Evolutionary conservation across 257 asterid species (phyloP), one percentile per base, ranked within the genome.

Genomic region (Rauvolfia tetraphylla): DNA sequence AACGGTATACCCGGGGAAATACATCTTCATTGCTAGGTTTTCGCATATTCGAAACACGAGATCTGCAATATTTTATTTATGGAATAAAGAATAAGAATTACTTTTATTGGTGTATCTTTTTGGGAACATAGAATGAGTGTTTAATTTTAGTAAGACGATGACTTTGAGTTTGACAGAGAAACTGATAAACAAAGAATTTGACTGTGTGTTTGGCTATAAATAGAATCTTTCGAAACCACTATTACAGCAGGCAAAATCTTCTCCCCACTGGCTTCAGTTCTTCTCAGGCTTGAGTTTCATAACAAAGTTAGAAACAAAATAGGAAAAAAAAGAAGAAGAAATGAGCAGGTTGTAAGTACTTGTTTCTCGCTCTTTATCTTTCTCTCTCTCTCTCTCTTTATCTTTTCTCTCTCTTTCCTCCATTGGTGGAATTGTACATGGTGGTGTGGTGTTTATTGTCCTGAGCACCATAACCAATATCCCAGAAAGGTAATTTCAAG

Each of bases 141-240:
- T 61, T 61, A 61, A 61, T 29, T 61, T 29, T 61, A 61, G 68
- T 31, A 61, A 61, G 39, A 34, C 20, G 10, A 61, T 31, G 71
- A 22, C 1, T 38, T 66, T 53, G 59, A 20, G 7, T 53, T 49
- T 36, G 71, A 66, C 44, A 57, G 70, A 38, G 2, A 29, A 57
- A 38, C 57, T n/a, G 22, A 36, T 36, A 75, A 58, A 31, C 0
- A n/a, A 72, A 51, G 12, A 36, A 73, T n/a, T 27, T 14, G n/a
- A n/a, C n/a, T n/a, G 13, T 41, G n/a, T 72, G 81, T 65, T 76
- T 76, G 81, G 81, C 81, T 59, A 80, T 76, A 80, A 59, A 71
- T 76, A 75, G 84, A 62, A 63, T 71, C 42, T 51, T 20, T 0
- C 23, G 2, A 48, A 22, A 18, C n/a, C n/a, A n/a, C n/a, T 51